These are phyloP conservation scores for Athelia sp. DNA, from an alignment of 1,284 basidiomycete genomes.

Conservation along the genomic window DNA sequence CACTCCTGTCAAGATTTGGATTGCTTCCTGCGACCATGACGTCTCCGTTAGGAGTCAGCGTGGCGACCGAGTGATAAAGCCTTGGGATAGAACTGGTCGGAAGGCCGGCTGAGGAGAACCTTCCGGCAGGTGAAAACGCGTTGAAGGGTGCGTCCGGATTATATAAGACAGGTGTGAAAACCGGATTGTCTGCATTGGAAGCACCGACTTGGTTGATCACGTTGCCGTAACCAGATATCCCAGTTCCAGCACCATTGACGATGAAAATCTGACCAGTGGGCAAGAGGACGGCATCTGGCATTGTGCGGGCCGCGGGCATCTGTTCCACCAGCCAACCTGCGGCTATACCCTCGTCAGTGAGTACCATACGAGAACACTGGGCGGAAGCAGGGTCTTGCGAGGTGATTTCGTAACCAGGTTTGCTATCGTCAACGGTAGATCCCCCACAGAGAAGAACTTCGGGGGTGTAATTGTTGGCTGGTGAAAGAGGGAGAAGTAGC, in stretches of 20 bases:
- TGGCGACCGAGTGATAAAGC: constrained; percentile 80
- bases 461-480: constrained; percentile 57
- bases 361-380: constrained; percentile 68
- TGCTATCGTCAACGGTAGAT: constrained; percentile 60
- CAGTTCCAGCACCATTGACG: constrained; percentile 71
- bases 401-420: constrained; percentile 55
- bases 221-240: constrained; percentile 84
- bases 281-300: constrained; percentile 79
- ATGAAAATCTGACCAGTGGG: constrained; percentile 76
- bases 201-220: constrained; percentile 62
- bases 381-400: constrained; percentile 67
- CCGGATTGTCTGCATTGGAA: constrained; percentile 79
- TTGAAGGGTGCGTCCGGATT: constrained; percentile 46
- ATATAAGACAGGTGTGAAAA: constrained; percentile 71
- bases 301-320: constrained; percentile 70
- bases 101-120: constrained; percentile 63
- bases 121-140: constrained; percentile 33
- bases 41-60: constrained; percentile 62
- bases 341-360: constrained; percentile 61
- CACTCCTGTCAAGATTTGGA: constrained; percentile 75
- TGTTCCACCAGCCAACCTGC: constrained; percentile 70
- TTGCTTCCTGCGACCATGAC: constrained; percentile 81
- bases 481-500: constrained; percentile 65
- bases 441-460: constrained; percentile 79
- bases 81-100: constrained; percentile 69